These are phyloP conservation scores for Moricandia arvensis DNA, from an alignment of 345 rosid genomes.

Conservation along the genomic window DNA sequence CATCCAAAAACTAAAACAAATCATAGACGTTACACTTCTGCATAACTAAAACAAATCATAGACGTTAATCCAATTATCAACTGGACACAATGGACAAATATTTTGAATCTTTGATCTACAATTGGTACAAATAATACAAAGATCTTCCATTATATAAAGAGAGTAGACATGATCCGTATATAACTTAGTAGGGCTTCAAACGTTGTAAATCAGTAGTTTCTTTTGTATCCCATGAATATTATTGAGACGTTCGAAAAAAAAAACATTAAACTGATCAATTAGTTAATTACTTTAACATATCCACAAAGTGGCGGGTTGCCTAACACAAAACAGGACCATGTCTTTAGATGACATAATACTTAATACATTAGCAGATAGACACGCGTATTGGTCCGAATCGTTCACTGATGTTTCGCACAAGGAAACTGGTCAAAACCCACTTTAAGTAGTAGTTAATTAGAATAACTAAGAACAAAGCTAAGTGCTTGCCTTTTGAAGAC, in stretches of 20 bases:
- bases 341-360: background rate
- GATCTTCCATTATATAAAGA: background rate
- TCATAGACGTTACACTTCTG: too few species aligned
- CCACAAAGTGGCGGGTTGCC: conserved; percentile 8
- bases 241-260: background rate
- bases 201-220: background rate
- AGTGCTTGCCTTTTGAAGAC: background rate
- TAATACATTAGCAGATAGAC: background rate
- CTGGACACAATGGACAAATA: background rate
- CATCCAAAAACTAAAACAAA: too few species aligned
- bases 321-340: conserved; percentile 1
- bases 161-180: background rate
- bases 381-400: background rate
- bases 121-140: background rate
- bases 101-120: background rate
- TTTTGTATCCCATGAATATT: background rate
- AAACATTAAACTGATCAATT: background rate
- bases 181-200: background rate
- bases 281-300: conserved; percentile 3
- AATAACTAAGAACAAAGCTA: background rate
- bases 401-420: background rate
- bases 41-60: background rate
- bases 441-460: background rate
- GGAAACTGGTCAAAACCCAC: conserved; percentile 5
- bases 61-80: background rate